Evolutionary conservation across 2,329 filamentous ascomycete species (phyloP), one percentile per base, ranked within the genome.

Genomic region (Teratosphaeria destructans): DNA sequence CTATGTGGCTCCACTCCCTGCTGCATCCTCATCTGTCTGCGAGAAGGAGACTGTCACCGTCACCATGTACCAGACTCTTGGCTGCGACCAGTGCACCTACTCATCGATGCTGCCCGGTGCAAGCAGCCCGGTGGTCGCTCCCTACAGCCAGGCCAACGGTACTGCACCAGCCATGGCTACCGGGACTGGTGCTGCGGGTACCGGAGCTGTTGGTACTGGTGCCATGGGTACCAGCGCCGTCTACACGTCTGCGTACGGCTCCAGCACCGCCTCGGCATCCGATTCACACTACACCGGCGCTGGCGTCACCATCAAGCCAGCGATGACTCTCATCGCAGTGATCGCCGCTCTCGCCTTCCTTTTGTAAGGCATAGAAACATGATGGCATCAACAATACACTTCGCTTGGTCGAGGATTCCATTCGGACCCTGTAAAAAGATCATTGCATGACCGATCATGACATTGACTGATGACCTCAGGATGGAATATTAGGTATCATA

Each of bases 71-170:
- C 52, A 52, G 29, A 59, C 59, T 11, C 53, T 57, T 19, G 39
- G 34, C 47, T 59, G 59, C 29, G 56, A 58, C 32, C 39, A 39
- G 43, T 58, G 59, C 59, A 56, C 59, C 6, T 61, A 61, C 57
- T 61, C 56, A 8, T 59, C 59, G 16, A 60, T 60, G 59, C 37
- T 43, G 4, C 34, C 27, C 23, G 16, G 37, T 2, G 26, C 53
- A 11, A 54, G 53, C 27, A 54, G 53, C 34, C 26, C 53, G 16
- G 27, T 37, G 4, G 27, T 23, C 16, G 27, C 14, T 6, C 53
- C 53, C 26, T 49, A 49, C 43, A 54, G 7, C 34, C 27, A 16
- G 27, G 53, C 12, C 27, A 54, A 54, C 53, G 34, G 53, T 12
- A 32, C 53, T 16, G 11, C 32, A 14, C 32, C 23, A 8, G 55